Base-by-base conservation (phyloP, 805 yeast species). In the Yarrowia osloensis region DNA sequence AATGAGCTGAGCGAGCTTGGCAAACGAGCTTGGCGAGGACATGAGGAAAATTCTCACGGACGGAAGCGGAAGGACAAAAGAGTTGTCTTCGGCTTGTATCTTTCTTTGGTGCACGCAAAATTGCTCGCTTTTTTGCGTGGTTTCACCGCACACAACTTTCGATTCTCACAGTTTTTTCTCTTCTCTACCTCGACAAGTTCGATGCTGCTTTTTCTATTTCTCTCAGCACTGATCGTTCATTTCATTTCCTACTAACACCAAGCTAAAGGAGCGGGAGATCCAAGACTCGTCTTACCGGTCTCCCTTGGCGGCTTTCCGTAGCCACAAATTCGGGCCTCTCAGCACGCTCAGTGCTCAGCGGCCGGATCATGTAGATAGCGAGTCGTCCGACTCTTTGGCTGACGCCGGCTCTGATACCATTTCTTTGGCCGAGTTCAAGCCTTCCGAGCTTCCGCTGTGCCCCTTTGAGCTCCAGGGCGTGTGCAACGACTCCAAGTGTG, bases 251-350 rank as follows among this genome's bases (percentile, higher is more conserved):
- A 57, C 63, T 57, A 57, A 57, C 63, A 39, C 54, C 54, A 61
- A 44, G 66, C 66, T 35, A 61, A 19, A 24, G 54, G 22, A n/a
- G 31, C 40, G 54, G 66, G 52, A 61, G 54, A 44, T 22, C 19
- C 29, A 29, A 35, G 66, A 61, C 54, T 44, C 54, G 42, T 61
- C 54, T 21, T 61, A 61, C 44, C 54, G 54, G 54, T 61, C 66
- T 44, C 66, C 66, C 52, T 33, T 61, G 22, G 31, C 24, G 66
- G 66, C 54, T 33, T 61, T 61, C 54, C 52, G 66, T 19, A 61
- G 66, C 66, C 66, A 61, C 66, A 61, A 61, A 26, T 61, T 61
- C 33, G 44, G 66, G 17, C 66, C 66, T 31, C 40, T 50, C 40
- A 15, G 40, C 40, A 21, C 57, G 1, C 57, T 31, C 39, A 19